phyloP scores from a whole-genome alignment of 1,284 basidiomycete species.

The Trichosporon faecale region DNA sequence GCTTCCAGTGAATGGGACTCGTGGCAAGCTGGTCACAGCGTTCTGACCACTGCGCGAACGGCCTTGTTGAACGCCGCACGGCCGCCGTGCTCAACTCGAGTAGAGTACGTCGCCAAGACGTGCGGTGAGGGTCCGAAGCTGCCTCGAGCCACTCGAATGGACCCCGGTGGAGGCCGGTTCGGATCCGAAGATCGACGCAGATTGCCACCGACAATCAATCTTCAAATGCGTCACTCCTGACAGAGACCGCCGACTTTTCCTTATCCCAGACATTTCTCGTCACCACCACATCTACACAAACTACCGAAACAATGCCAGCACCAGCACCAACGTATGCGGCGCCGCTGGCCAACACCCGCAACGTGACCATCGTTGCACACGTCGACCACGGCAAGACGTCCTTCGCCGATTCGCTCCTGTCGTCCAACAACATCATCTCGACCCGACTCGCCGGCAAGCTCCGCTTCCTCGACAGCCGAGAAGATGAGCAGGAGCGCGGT shows the following conservation, averaged over 20 bases:
- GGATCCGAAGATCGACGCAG: not conserved
- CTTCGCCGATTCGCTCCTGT: conserved; percentile 90
- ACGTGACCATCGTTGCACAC: conserved; percentile 53
- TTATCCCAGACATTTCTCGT: not conserved
- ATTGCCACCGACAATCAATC: conserved; percentile 5
- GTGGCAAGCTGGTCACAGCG: too few relatives aligned
- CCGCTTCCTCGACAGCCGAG: conserved; percentile 89
- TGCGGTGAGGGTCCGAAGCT: not conserved
- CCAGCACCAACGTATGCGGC: conserved; percentile 36
- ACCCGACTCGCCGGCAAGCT: conserved; percentile 92
- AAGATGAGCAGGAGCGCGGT: conserved; percentile 95
- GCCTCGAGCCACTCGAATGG: not conserved
- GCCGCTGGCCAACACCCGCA: conserved; percentile 49
- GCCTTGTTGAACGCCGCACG: not conserved
- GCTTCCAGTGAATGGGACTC: too few relatives aligned
- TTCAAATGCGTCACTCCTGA: conserved; percentile 4
- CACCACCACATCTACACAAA: not conserved
- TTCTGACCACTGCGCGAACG: too few relatives aligned
- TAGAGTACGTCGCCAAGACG: not conserved
- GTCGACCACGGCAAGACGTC: conserved; percentile 83
- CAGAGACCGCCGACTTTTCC: not conserved
- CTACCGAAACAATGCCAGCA: not conserved
- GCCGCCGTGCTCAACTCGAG: not conserved
- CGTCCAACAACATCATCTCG: conserved; percentile 97
- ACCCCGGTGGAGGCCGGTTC: not conserved